Evolutionary conservation across 768 basidiomycete genomes (phyloP), one percentile per base, ranked within the genome.

Genomic region (Trichaptum fuscoviolaceum): DNA sequence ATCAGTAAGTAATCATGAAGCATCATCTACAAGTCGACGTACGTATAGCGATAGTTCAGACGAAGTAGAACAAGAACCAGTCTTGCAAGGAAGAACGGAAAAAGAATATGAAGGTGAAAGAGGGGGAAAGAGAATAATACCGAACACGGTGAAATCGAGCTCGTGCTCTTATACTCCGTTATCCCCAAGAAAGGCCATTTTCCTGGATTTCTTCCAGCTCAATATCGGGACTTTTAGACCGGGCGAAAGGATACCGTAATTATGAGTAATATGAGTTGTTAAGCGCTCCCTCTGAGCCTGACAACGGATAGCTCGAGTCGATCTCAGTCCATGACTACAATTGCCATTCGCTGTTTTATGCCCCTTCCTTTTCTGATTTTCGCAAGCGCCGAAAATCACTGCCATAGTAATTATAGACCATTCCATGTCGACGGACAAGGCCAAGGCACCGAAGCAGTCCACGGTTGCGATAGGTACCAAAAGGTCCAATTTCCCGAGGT

Each of bases 1-100:
- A 12, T 52, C 20, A 52, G 42, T 20, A 20, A 52, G 42, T 20
- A 20, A 52, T 4, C 12, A 52, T 3, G 42, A 52, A 71, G 67
- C 70, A 67, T 71, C 69, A 67, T 68, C 34, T 12, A 35, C n/a
- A 35, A 27, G 59, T 7, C 59, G 59, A 20, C 24, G 23, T 25
- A 34, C 59, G 18, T 25, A 34, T 9, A 25, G 23, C 59, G 42
- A 20, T 52, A 52, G 42, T 52, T 52, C 42, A 52, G 42, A 52
- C 20, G 42, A 52, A 52, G 42, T 65, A 58, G 72, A 72, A 78
- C 81, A 83, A 83, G 81, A 84, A 80, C 82, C 84, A 77, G 84
- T 82, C 83, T 83, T 83, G 83, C 75, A 77, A 75, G 73, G 74
- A 73, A 76, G 76, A 76, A 74, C 57, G 64, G 66, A 71, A 62